Conservation (phyloP, 345 rosid genomes). For the Reutealis trisperma region DNA sequence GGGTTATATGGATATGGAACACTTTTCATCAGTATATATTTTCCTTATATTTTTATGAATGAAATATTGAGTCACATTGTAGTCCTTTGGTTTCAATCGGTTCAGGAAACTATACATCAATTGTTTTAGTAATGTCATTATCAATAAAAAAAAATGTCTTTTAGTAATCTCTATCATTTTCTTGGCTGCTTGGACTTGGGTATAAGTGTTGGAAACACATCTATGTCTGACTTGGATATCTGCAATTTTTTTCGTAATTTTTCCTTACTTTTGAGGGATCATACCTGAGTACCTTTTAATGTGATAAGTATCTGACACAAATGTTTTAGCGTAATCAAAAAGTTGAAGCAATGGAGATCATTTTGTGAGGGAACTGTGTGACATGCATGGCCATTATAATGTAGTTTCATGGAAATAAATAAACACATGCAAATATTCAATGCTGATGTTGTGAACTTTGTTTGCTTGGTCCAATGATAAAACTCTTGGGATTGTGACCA, state of each 20-base stretch:
- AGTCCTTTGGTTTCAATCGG: background rate
- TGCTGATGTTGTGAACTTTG: background rate
- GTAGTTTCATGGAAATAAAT: background rate
- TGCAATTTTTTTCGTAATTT: background rate
- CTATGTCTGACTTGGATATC: background rate
- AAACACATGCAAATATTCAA: background rate
- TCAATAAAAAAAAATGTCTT: too few relatives aligned
- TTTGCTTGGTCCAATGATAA: background rate
- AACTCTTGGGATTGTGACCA: background rate
- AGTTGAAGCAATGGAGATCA: background rate
- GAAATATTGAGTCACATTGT: background rate
- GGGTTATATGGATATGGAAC: background rate
- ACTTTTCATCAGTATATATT: background rate
- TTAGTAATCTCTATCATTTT: background rate
- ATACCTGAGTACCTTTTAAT: background rate
- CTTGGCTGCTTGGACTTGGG: background rate
- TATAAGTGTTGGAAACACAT: background rate
- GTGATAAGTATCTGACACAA: background rate
- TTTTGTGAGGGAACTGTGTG: background rate
- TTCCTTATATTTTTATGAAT: slow-evolving; percentile 4
- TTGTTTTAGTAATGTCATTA: too few relatives aligned
- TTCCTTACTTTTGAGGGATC: background rate
- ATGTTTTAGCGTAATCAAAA: background rate
- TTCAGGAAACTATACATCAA: background rate
- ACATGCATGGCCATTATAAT: background rate